Base-by-base conservation (phyloP, 2,329 filamentous ascomycete species). In the Coleophoma eucalyptorum region DNA sequence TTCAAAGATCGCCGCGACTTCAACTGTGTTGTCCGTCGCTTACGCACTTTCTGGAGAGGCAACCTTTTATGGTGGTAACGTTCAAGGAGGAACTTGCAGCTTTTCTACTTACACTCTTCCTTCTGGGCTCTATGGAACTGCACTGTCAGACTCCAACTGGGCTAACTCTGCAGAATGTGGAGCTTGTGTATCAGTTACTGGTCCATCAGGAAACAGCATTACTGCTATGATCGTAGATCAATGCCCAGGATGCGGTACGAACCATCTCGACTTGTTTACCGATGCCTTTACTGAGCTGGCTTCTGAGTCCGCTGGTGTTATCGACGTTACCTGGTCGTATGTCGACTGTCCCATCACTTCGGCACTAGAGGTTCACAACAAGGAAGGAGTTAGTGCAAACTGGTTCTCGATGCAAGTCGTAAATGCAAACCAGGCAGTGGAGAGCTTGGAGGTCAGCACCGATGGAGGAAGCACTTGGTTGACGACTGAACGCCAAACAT, bases 341-440 rank as follows among this genome's bases (percentile, higher is more conserved):
- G 72, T 79, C 11, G 60, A 72, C 18, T 82, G 79, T 59, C 75
- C 73, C 41, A 77, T 81, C 59, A 70, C 70, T 44, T 65, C 69
- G 0, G 73, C 77, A 1, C 65, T 83, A 10, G 58, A 69, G 43
- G 69, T 82, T 20, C 72, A 75, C 64, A 79, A 78, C 67, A 81
- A 82, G 63, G 69, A 71, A 19, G 76, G 76, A 20, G 73, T 74
- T 3, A 77, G 73, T 4, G 61, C 66, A 31, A 73, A 74, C 64
- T 81, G 78, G 77, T 81, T 82, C 68, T 74, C 72, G 44, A 82
- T 83, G 73, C 84, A 87, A 65, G 81, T 86, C 41, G 72, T 84
- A 59, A 86, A 86, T 66, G 69, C 78, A 59, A 84, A 83, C 63
- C 71, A 79, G 53, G 72, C 74, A 15, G 74, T 86, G 38, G 59